Conservation (phyloP, 2,329 filamentous ascomycete genomes). For the Aspergillus melleus region DNA sequence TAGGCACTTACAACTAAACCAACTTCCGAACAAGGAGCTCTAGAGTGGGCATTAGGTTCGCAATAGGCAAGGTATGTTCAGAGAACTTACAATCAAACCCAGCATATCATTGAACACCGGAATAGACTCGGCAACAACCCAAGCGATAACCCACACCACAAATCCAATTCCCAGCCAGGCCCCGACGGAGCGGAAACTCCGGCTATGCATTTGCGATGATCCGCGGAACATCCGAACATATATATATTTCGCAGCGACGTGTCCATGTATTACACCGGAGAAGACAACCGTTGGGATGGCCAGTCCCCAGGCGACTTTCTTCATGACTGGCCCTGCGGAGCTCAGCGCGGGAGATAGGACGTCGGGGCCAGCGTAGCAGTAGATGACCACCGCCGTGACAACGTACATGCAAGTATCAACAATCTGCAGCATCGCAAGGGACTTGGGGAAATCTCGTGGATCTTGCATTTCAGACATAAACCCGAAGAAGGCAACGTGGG, state of each 20-base stretch:
- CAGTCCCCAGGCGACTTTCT: slow-evolving; percentile 66
- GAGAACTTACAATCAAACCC: slow-evolving; percentile 54
- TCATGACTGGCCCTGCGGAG: slow-evolving; percentile 56
- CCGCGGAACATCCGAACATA: slow-evolving; percentile 64
- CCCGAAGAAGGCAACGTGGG: slow-evolving; percentile 66
- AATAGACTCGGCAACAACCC: slow-evolving; percentile 68
- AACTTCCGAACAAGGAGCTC: slow-evolving; percentile 62
- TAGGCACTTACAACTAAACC: slow-evolving; percentile 57
- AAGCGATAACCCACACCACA: slow-evolving; percentile 59
- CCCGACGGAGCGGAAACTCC: slow-evolving; percentile 50
- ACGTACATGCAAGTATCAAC: slow-evolving; percentile 63
- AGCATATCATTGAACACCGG: slow-evolving; percentile 67
- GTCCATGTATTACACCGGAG: slow-evolving; percentile 67
- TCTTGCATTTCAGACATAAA: slow-evolving; percentile 65
- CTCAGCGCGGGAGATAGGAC: slow-evolving; percentile 67
- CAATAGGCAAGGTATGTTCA: not conserved
- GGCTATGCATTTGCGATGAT: slow-evolving; percentile 54
- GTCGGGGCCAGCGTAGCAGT: slow-evolving; percentile 62
- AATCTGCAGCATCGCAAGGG: slow-evolving; percentile 63
- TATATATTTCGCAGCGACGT: slow-evolving; percentile 65
- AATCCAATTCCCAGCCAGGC: slow-evolving; percentile 61
- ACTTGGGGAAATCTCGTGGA: slow-evolving; percentile 61
- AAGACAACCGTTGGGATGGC: slow-evolving; percentile 70
- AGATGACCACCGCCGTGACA: slow-evolving; percentile 65
- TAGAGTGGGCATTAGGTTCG: slow-evolving; percentile 48